Evolutionary conservation across 805 yeast genomes (phyloP).

Genomic region (Myxozyma sirexii): DNA sequence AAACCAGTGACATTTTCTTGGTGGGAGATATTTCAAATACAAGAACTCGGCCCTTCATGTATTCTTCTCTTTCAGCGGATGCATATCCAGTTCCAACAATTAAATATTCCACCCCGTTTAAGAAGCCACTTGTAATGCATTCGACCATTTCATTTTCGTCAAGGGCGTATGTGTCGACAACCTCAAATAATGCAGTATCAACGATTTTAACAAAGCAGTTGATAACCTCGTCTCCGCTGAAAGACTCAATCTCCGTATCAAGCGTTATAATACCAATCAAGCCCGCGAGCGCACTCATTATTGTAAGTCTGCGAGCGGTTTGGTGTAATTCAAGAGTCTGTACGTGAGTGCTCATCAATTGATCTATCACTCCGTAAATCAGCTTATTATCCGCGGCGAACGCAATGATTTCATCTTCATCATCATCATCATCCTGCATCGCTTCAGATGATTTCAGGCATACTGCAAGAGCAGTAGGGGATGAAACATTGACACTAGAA

Average conservation of each 20-base stretch:
- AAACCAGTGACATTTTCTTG: conserved; percentile 16
- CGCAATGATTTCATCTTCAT: conserved; percentile 16
- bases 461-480: conserved; percentile 28
- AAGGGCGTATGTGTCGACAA: conserved; percentile 19
- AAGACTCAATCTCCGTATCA: conserved; percentile 27
- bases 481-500: conserved; percentile 24
- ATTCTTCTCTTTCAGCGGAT: conserved; percentile 30
- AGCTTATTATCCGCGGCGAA: conserved; percentile 25
- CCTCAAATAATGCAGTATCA: conserved; percentile 25
- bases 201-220: conserved; percentile 29
- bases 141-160: conserved; percentile 33
- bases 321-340: conserved; percentile 33
- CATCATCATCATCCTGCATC: conserved; percentile 3
- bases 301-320: conserved; percentile 30
- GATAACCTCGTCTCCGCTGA: conserved; percentile 26
- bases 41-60: conserved; percentile 29
- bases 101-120: conserved; percentile 23
- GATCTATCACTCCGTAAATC: conserved; percentile 27
- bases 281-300: conserved; percentile 11
- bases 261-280: conserved; percentile 25
- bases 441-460: conserved; percentile 1
- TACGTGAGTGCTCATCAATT: conserved; percentile 32
- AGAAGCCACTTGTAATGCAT: conserved; percentile 18
- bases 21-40: conserved; percentile 25
- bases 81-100: conserved; percentile 35